Base-by-base conservation (phyloP, 1,139 yeast species). In the Candida albicans region DNA sequence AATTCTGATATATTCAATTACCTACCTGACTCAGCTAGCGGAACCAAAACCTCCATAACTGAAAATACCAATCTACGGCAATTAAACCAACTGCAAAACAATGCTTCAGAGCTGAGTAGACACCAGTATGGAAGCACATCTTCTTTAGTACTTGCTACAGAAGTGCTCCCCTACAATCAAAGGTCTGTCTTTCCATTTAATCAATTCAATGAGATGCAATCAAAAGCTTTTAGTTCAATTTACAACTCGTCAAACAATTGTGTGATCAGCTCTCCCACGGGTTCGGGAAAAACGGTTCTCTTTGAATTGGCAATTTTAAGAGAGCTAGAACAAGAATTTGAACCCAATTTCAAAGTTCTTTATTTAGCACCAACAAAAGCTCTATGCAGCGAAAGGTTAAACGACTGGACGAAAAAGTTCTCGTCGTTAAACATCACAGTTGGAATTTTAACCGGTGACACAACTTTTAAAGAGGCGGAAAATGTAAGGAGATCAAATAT, bases 281-380 rank as follows among this genome's bases (percentile, higher is more conserved):
- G 84, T 0, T 75, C 82, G 1, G 83, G 84, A 0, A 79, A 79
- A 52, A 78, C 83, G 0, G 82, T 71, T 0, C 52, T 79, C 3
- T 77, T 77, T 51, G 83, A 79, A 52, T 52, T 79, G 32, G 80
- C 82, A 0, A 73, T 79, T 1, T 50, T 77, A n/a, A 56, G 67
- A 15, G 48, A 68, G 15, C 45, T 75, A 11, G 54, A 52, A 1
- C 37, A 44, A 6, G 26, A 40, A 8, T 9, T 33, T 5, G 39
- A 53, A 8, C 41, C 45, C 11, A 59, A 64, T 35, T 45, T 58
- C 12, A 77, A 76, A 53, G 61, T 68, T 0, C 52, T 79, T 3
- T 79, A 77, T 49, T 64, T 79, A 43, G 82, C 83, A 1, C 83
- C 84, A 0, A 77, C 82, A 4, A 78, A 75, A 49, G 73, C 82